Evolutionary conservation across 305 asterid species (phyloP).

Genomic region (Stenogyne calaminthoides): DNA sequence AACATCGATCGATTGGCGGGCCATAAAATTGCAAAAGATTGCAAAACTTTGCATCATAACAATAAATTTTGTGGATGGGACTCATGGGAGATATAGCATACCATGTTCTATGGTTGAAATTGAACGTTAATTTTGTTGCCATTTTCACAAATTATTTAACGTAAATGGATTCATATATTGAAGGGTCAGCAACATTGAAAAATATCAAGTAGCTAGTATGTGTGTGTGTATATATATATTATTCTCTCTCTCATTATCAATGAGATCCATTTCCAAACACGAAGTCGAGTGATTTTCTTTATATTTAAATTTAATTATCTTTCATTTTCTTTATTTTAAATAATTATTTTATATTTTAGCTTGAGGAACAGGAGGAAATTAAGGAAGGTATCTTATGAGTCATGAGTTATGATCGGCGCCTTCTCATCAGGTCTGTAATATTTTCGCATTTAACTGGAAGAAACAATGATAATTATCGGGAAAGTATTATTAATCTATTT

Average conservation of each 20-base stretch:
- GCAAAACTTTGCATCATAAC: background rate
- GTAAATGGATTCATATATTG: conserved; percentile 29
- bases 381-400: conserved; percentile 10
- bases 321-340: background rate
- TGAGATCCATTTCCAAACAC: conserved; percentile 20
- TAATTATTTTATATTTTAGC: background rate
- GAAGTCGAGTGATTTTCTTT: background rate
- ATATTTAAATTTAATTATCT: background rate
- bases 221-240: background rate
- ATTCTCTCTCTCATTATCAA: conserved; percentile 8
- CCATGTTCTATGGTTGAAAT: conserved; percentile 59
- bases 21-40: background rate
- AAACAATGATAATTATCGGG: too few species aligned
- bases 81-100: conserved; percentile 8
- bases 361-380: conserved; percentile 13
- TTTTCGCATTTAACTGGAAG: background rate
- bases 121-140: conserved; percentile 26
- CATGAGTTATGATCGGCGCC: background rate
- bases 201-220: background rate
- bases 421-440: conserved; percentile 25
- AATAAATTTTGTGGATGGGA: conserved; percentile 21
- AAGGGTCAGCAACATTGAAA: background rate
- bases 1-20: background rate
- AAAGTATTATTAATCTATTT: too few species aligned
- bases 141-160: conserved; percentile 32